Base-by-base conservation (phyloP, 768 basidiomycete genomes). In the Mycena belliarum region DNA sequence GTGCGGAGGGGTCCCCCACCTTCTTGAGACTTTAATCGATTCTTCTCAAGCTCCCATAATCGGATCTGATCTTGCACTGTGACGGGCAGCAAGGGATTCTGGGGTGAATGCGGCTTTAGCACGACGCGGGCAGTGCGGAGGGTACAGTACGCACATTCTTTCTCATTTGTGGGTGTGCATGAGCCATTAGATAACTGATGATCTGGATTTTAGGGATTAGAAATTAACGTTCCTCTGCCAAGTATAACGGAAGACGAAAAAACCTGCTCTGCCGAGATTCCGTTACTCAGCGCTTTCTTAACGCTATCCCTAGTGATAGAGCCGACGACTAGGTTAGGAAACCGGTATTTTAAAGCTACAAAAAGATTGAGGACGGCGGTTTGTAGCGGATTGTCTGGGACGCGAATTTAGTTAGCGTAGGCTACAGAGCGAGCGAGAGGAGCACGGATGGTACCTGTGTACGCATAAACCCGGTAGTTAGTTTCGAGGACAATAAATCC, bases 21-120 rank as follows among this genome's bases (percentile, higher is more conserved):
- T 82, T 96, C 91, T 70, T 87, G 80, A 40, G 91, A 88, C 66
- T 91, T 89, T 11, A 98, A 78, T 51, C 97, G 84, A 70, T 97
- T 95, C 72, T 89, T 84, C 76, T 98, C 97, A 42, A 95, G 79
- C 73, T 99, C 95, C 95, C 97, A 99, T 18, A 98, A 79, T 55
- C 96, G 87, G 60, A 99, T 91, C 73, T 98, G 96, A 74, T 99
- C 96, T 68, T 97, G 95, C 0, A 99, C 96, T 0, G 97, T 98
- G 42, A 97, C 94, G 26, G 97, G 96, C 23, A 99, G 78, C 15
- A 98, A 76, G 10, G 95, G 95, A 68, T 92, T 93, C 92, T 95
- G 69, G 59, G 35, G 28, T 18, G 54, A 47, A 49, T 48, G 54
- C 59, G 59, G 54, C 59, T 42, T 60, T 60, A 67, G 61, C 53